Percentiles rank a stretch among this genome's conserved stretches.
Evolutionary conservation across 129 eudicot species (phyloP).

Genomic region (Pulicaria dysenterica): DNA sequence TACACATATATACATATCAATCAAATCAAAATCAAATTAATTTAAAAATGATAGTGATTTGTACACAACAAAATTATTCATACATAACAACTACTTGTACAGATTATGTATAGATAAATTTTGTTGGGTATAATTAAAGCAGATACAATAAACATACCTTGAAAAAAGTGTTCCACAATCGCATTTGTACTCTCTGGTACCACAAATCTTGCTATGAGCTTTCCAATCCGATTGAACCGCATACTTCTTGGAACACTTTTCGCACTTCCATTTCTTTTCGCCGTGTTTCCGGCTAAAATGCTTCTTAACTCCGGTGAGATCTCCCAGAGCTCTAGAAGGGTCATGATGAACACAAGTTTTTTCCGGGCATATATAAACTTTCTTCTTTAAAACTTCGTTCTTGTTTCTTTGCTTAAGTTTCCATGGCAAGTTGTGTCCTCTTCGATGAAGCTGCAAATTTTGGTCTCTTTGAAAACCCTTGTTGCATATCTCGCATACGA

Average conservation of each 20-base stretch:
- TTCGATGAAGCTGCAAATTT: slow-evolving; percentile 84
- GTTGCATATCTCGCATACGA: slow-evolving; percentile 85
- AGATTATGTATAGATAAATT: not conserved
- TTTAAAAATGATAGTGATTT: no score
- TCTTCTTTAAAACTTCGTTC: slow-evolving; percentile 57
- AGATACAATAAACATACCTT: slow-evolving; percentile 43
- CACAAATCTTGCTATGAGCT: slow-evolving; percentile 89
- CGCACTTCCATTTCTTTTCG: slow-evolving; percentile 86
- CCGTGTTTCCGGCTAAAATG: slow-evolving; percentile 89
- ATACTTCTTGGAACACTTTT: slow-evolving; percentile 70
- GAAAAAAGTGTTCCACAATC: slow-evolving; percentile 92
- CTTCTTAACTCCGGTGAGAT: slow-evolving; percentile 87
- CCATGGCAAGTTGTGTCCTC: slow-evolving; percentile 95
- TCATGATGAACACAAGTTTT: slow-evolving; percentile 69
- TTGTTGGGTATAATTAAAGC: not conserved
- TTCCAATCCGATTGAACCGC: slow-evolving; percentile 93
- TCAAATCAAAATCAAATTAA: no score
- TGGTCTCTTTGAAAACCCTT: slow-evolving; percentile 94
- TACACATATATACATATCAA: slow-evolving; percentile 1
- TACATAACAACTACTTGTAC: slow-evolving; percentile 20
- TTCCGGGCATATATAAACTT: slow-evolving; percentile 86
- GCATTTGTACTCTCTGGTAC: slow-evolving; percentile 77
- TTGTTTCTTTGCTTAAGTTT: slow-evolving; percentile 69
- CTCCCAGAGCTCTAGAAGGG: slow-evolving; percentile 81
- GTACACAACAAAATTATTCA: not conserved